These are phyloP conservation scores for Ophiosphaerella narmari DNA, from an alignment of 2,329 filamentous ascomycete species.

Conservation along the genomic window DNA sequence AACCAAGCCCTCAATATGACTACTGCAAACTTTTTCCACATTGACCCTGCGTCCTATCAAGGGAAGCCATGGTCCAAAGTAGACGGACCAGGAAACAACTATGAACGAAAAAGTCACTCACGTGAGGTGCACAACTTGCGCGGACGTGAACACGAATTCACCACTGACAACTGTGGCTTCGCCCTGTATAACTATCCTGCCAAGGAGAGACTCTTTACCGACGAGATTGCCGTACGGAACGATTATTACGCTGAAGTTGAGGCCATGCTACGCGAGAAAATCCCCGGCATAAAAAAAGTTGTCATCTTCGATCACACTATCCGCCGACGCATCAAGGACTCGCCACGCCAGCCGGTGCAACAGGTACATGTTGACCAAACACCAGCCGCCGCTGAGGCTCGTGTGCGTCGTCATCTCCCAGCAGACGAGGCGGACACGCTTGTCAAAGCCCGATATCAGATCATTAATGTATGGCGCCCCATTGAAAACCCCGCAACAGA, in stretches of 20 bases:
- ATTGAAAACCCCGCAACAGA: conserved; percentile 67
- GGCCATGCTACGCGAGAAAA: conserved; percentile 57
- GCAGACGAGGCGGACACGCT: conserved; percentile 61
- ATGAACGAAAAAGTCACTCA: conserved; percentile 51
- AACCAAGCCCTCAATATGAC: conserved; percentile 54
- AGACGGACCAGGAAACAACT: conserved; percentile 63
- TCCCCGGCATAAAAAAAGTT: conserved; percentile 63
- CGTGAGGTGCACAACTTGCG: conserved; percentile 61
- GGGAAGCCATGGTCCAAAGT: conserved; percentile 68
- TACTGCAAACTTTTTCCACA: conserved; percentile 64
- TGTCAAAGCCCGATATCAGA: conserved; percentile 63
- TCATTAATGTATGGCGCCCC: conserved; percentile 74
- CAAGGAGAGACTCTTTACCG: conserved; percentile 59
- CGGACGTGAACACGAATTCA: conserved; percentile 56
- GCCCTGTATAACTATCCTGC: conserved; percentile 59
- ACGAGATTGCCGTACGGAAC: conserved; percentile 59
- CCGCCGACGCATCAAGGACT: conserved; percentile 58
- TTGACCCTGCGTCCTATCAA: conserved; percentile 59
- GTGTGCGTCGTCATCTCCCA: conserved; percentile 66
- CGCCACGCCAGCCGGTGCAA: conserved; percentile 68
- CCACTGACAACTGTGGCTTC: conserved; percentile 64
- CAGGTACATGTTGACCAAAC: conserved; percentile 76
- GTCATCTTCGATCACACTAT: conserved; percentile 77
- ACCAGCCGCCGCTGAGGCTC: conserved; percentile 62
- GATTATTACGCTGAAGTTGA: conserved; percentile 68